These are phyloP conservation scores for Murraya koenigii DNA, from an alignment of 345 rosid species.

Conservation along the genomic window DNA sequence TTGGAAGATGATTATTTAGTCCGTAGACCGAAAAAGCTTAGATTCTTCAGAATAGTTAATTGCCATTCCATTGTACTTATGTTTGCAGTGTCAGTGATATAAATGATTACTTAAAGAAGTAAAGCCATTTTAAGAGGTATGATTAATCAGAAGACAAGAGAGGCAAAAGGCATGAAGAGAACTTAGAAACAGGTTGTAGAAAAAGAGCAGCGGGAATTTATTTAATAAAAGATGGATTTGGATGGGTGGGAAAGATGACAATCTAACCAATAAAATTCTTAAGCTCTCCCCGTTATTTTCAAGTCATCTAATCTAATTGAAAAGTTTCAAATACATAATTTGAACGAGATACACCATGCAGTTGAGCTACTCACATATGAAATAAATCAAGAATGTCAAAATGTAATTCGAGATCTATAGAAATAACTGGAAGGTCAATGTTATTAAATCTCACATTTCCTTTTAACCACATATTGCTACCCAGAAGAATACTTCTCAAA, in stretches of 20 bases:
- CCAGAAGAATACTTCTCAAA: background rate
- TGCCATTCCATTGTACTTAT: background rate
- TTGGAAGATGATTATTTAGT: background rate
- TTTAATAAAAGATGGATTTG: background rate
- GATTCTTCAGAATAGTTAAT: background rate
- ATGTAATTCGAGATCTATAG: background rate
- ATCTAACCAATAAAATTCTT: background rate
- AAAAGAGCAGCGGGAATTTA: background rate
- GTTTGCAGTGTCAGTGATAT: background rate
- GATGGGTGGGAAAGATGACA: slow-evolving; percentile 3
- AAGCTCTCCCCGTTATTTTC: background rate
- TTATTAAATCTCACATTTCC: background rate
- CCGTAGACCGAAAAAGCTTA: background rate
- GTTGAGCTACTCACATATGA: background rate
- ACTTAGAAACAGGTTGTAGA: background rate
- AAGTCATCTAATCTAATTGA: background rate
- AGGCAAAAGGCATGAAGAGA: background rate
- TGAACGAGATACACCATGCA: background rate
- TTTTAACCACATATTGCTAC: background rate
- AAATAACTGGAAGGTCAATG: background rate
- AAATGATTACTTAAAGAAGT: background rate
- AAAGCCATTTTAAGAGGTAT: background rate
- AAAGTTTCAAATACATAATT: background rate
- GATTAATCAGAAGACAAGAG: background rate
- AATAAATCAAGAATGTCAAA: background rate